Evolutionary conservation across 768 basidiomycete species (phyloP).

Genomic region (Naganishia antarctica): DNA sequence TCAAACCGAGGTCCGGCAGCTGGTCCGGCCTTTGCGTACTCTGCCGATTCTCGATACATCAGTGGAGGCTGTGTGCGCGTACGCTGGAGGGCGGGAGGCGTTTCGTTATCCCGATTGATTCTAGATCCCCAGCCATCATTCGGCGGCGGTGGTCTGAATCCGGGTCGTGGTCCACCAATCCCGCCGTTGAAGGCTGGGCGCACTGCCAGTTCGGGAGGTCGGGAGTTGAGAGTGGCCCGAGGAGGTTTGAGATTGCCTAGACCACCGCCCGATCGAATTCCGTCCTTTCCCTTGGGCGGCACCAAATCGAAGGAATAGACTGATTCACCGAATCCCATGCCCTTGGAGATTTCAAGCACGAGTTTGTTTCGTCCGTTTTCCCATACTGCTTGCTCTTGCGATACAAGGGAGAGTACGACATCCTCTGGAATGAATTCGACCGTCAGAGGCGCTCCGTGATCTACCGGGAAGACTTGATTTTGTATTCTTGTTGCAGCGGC

Average conservation of each 20-base stretch:
- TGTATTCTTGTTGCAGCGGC: slow-evolving; percentile 24
- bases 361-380: slow-evolving; percentile 44
- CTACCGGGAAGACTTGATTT: slow-evolving; percentile 29
- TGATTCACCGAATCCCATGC: neutral
- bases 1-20: too few relatives aligned
- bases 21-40: slow-evolving; percentile 1
- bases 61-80: slow-evolving; percentile 3
- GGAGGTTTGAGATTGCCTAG: slow-evolving; percentile 10
- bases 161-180: neutral
- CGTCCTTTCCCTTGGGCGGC: slow-evolving; percentile 8
- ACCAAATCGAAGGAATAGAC: slow-evolving; percentile 7
- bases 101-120: neutral
- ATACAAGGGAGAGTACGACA: slow-evolving; percentile 36
- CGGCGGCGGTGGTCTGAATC: slow-evolving; percentile 8
- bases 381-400: slow-evolving; percentile 46
- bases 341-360: slow-evolving; percentile 32
- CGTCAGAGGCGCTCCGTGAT: slow-evolving; percentile 28
- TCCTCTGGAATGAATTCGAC: slow-evolving; percentile 44
- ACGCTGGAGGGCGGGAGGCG: neutral
- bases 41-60: slow-evolving; percentile 6
- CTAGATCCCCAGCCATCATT: slow-evolving; percentile 5
- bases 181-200: neutral
- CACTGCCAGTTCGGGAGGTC: slow-evolving; percentile 1
- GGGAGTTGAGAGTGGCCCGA: neutral
- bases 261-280: slow-evolving; percentile 4